Percentiles rank a stretch among this genome's conserved stretches.
Conservation (phyloP, 2,329 filamentous ascomycete genomes). For the Ceratocystis colombiana region DNA sequence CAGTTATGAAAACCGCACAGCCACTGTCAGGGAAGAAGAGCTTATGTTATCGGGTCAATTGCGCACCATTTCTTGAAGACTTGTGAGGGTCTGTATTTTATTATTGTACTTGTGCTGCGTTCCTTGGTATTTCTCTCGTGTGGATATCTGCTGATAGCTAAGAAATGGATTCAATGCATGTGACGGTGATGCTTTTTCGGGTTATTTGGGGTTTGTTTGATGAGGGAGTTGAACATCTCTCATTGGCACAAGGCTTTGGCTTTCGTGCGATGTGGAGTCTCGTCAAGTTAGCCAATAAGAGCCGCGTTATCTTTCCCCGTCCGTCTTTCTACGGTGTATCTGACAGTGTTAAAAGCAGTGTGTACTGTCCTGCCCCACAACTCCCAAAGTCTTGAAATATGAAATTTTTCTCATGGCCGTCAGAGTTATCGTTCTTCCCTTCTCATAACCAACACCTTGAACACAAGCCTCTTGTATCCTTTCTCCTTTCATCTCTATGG, state of each 20-base stretch:
- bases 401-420: not conserved
- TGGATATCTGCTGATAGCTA: not conserved
- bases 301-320: not conserved
- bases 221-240: not conserved
- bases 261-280: no score
- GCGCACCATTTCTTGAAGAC: constrained; percentile 5
- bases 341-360: not conserved
- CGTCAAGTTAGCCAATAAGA: no score
- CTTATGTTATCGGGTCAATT: not conserved
- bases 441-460: not conserved
- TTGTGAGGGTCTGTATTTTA: not conserved
- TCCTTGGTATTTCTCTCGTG: not conserved
- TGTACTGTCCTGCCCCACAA: not conserved
- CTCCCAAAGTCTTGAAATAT: not conserved
- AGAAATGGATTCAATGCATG: constrained; percentile 1
- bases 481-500: not conserved
- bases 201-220: not conserved
- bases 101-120: not conserved
- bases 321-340: not conserved
- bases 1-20: no score
- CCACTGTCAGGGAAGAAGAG: not conserved
- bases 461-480: not conserved
- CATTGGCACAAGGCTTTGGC: no score
- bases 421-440: not conserved
- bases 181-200: not conserved